These are phyloP conservation scores for Apostasia ramifera DNA, from an alignment of 106 monocot species.

Conservation along the genomic window DNA sequence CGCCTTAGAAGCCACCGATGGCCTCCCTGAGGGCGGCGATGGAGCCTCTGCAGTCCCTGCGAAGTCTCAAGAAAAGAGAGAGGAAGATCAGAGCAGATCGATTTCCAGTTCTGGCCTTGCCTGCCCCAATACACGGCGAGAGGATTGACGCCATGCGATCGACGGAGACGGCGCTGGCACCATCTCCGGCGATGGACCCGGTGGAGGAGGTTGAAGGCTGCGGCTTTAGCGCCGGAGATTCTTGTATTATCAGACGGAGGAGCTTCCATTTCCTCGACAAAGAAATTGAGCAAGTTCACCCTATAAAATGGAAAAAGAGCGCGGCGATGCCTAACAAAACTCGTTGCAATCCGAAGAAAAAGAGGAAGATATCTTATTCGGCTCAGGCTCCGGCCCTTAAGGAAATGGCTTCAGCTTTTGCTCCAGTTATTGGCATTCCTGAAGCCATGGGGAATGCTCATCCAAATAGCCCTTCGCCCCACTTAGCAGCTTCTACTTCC, in stretches of 20 bases:
- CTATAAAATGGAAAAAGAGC: not conserved
- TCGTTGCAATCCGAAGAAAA: not conserved
- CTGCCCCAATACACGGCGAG: not conserved
- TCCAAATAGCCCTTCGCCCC: not conserved
- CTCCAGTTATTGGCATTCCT: not conserved
- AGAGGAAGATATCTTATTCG: not conserved
- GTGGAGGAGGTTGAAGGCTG: not conserved
- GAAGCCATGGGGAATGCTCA: not conserved
- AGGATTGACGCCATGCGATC: not conserved
- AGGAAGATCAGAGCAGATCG: not conserved
- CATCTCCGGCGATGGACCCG: not conserved
- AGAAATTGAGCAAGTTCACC: too few species aligned
- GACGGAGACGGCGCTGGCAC: not conserved
- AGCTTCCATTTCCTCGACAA: too few species aligned
- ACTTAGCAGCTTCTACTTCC: not conserved
- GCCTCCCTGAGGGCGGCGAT: too few species aligned
- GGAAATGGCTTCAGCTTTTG: not conserved
- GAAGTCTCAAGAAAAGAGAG: not conserved
- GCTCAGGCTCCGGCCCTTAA: not conserved
- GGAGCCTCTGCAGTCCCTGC: too few species aligned
- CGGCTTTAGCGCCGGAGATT: not conserved
- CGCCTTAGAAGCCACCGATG: too few species aligned
- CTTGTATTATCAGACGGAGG: too few species aligned
- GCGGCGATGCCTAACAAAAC: not conserved
- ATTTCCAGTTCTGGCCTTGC: not conserved